Percentiles rank a stretch among this genome's conserved stretches.
These are phyloP conservation scores for Fusarium concolor DNA, from an alignment of 2,329 filamentous ascomycete species.

Conservation along the genomic window DNA sequence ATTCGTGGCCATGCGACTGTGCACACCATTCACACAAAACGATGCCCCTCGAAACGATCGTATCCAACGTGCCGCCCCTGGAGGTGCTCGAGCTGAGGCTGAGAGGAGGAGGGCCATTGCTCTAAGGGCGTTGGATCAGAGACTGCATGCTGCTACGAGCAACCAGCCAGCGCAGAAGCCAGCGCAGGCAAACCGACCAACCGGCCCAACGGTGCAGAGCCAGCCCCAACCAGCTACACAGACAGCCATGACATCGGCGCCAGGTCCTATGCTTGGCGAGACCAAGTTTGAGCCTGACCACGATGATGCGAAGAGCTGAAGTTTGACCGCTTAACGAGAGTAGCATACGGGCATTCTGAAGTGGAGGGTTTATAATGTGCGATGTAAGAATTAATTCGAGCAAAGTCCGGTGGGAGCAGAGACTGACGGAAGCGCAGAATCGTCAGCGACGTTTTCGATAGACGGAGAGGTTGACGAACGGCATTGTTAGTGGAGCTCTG, in stretches of 20 bases:
- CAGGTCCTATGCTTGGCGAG: conserved; percentile 71
- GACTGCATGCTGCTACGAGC: conserved; percentile 84
- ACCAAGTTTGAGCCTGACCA: conserved; percentile 77
- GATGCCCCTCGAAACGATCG: conserved; percentile 80
- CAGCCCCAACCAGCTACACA: conserved; percentile 67
- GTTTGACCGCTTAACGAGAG: not conserved
- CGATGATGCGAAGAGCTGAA: conserved; percentile 55
- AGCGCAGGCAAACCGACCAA: conserved; percentile 54
- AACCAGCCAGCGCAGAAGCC: conserved; percentile 52
- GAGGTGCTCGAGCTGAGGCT: conserved; percentile 86
- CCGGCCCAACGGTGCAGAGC: conserved; percentile 67
- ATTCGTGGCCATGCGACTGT: conserved; percentile 80
- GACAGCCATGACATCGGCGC: conserved; percentile 68
- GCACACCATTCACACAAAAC: conserved; percentile 85
- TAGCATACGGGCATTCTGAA: not conserved
- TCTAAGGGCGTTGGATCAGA: conserved; percentile 90
- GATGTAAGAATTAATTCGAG: conserved; percentile 30
- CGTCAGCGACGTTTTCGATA: conserved; percentile 33
- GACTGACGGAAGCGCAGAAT: conserved; percentile 9
- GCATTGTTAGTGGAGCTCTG: conserved; percentile 34
- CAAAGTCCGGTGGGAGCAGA: conserved; percentile 7
- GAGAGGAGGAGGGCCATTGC: conserved; percentile 90
- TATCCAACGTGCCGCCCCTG: conserved; percentile 67
- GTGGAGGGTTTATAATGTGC: conserved; percentile 9
- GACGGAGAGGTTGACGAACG: conserved; percentile 16